phyloP scores from a whole-genome alignment of 2,329 filamentous ascomycete genomes.

The Colletotrichum sp. region DNA sequence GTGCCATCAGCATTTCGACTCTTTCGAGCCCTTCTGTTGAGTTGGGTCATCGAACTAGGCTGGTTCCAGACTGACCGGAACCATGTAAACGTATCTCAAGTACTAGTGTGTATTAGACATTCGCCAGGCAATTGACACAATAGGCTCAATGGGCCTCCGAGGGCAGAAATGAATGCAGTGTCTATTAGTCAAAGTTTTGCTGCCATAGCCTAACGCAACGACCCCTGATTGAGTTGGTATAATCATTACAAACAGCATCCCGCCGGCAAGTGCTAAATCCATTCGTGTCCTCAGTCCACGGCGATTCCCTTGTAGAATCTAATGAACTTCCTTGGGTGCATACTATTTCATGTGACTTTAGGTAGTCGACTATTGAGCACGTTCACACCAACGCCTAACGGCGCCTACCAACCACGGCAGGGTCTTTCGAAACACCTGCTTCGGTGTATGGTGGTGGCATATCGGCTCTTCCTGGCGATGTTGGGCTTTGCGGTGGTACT shows the following conservation, averaged over 20 bases:
- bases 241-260: background rate
- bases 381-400: background rate
- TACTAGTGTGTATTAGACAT: background rate
- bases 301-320: background rate
- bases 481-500: background rate
- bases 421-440: background rate
- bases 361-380: background rate
- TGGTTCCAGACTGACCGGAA: background rate
- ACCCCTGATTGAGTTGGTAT: background rate
- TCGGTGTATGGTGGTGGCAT: background rate
- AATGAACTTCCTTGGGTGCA: background rate
- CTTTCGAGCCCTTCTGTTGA: background rate
- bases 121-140: background rate
- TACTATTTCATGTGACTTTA: background rate
- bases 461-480: background rate
- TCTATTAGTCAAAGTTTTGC: background rate
- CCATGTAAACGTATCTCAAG: background rate
- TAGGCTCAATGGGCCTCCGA: background rate
- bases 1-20: background rate
- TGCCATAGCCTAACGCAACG: background rate
- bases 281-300: background rate
- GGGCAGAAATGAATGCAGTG: background rate
- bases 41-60: background rate
- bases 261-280: background rate
- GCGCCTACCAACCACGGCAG: background rate